phyloP scores from a whole-genome alignment of 805 yeast genomes.

The Sugiyamaella chiloensis region DNA sequence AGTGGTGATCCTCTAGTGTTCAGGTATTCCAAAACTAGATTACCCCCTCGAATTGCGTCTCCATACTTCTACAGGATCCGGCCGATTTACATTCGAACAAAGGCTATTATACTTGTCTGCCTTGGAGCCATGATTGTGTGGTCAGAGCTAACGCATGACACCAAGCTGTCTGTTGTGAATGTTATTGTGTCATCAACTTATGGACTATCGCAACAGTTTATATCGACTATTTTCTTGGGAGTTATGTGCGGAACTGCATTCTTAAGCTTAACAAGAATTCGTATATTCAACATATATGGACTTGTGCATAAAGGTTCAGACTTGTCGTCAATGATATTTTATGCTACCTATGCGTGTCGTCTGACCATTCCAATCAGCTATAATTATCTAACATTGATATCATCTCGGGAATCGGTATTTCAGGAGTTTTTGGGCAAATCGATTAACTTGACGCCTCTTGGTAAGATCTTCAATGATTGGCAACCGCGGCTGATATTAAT shows the following conservation, averaged over 20 bases:
- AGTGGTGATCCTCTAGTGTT: conserved; percentile 23
- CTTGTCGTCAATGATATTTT: conserved; percentile 71
- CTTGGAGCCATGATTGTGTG: conserved; percentile 58
- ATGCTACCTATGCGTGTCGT: conserved; percentile 76
- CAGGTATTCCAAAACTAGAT: conserved; percentile 28
- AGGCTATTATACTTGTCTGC: conserved; percentile 42
- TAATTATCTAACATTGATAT: conserved; percentile 67
- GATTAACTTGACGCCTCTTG: conserved; percentile 70
- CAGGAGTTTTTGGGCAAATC: conserved; percentile 73
- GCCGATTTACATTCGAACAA: conserved; percentile 46
- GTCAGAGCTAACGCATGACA: conserved; percentile 73
- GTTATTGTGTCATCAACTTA: conserved; percentile 38
- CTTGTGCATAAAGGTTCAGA: conserved; percentile 69
- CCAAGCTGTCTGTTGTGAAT: conserved; percentile 60
- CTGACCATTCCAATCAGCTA: conserved; percentile 78
- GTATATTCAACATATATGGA: conserved; percentile 73
- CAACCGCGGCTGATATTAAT: conserved; percentile 71
- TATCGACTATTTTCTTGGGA: conserved; percentile 47
- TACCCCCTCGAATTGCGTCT: conserved; percentile 44
- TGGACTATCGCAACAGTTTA: conserved; percentile 39
- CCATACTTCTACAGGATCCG: conserved; percentile 41
- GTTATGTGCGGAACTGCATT: conserved; percentile 71
- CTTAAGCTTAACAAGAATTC: conserved; percentile 61
- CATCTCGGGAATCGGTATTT: conserved; percentile 52
- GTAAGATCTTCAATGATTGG: conserved; percentile 66